phyloP scores from a whole-genome alignment of 139 green algal species.

The Chlamydomonas applanata region DNA sequence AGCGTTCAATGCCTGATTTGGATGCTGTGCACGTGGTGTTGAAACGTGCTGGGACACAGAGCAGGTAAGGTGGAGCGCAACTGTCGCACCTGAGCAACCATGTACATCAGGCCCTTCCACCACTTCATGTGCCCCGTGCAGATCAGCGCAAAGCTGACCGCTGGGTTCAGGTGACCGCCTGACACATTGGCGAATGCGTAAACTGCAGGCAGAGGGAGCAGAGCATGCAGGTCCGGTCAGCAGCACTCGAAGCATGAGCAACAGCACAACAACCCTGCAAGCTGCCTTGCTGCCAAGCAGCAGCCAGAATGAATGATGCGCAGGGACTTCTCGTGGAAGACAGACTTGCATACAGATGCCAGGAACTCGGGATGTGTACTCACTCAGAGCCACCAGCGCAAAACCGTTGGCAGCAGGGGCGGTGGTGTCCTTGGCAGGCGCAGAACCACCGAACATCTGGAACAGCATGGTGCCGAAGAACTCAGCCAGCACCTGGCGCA shows the following conservation, averaged over 20 bases:
- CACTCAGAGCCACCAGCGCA: constrained; percentile 50
- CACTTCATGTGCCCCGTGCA: constrained; percentile 73
- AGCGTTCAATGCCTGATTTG: no score
- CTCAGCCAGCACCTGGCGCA: constrained; percentile 48
- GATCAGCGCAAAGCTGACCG: constrained; percentile 71
- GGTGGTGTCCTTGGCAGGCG: constrained; percentile 52
- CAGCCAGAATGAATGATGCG: no score
- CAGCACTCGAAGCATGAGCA: no score
- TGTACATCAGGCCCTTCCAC: constrained; percentile 67
- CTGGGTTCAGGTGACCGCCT: constrained; percentile 74
- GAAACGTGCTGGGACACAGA: no score
- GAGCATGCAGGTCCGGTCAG: no score
- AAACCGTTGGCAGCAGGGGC: constrained; percentile 59
- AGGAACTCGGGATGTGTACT: constrained; percentile 9
- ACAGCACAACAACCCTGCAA: no score
- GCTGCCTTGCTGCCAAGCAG: no score
- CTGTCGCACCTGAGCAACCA: constrained; percentile 55
- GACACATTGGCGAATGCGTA: constrained; percentile 72
- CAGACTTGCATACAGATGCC: not conserved
- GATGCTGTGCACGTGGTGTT: no score
- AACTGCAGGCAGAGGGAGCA: constrained; percentile 38
- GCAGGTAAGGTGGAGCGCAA: no score
- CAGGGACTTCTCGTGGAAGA: not conserved
- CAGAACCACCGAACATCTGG: constrained; percentile 61
- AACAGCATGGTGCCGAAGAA: constrained; percentile 60